Evolutionary conservation across 2,329 filamentous ascomycete genomes (phyloP), one percentile per base, ranked within the genome.

Genomic region (Fusarium mangiferae): DNA sequence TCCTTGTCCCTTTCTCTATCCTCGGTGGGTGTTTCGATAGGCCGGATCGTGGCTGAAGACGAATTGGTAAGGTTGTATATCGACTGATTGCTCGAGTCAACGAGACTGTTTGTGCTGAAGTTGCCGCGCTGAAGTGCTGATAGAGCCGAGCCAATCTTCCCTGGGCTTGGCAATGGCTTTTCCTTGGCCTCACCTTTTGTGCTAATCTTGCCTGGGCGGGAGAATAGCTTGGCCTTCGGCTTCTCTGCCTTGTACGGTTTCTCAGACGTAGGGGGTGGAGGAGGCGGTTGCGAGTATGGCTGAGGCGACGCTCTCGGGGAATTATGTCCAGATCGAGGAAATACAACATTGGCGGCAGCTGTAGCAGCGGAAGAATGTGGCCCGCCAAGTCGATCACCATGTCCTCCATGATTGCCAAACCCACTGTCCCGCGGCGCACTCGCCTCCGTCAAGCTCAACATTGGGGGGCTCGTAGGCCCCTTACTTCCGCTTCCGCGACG

Each of bases 171-270:
- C 30, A 94, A 81, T 4, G 91, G 88, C 74, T 92, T 91, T 24
- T 91, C 87, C 77, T 90, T 92, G 12, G 86, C 75, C 15, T 94
- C 92, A 41, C 90, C 88, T 80, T 93, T 94, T 65, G 91, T 90
- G 57, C 89, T 88, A 76, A 94, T 93, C 82, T 92, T 94, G 78
- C 92, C 92, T 1, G 93, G 93, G 57, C 93, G 89, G 12, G 92
- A 94, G 80, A 95, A 95, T 35, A 96, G 86, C 84, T 96, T 96
- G 80, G 94, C 92, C 83, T 94, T 95, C 70, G 91, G 90, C 69
- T 94, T 93, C 77, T 94, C 91, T 35, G 89, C 85, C 76, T 90
- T 89, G 38, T 81, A 78, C 28, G 88, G 87, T 80, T 93, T 91
- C 74, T 93, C 91, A 6, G 86, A 82, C 51, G 80, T 83, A 17